phyloP scores from a whole-genome alignment of 805 yeast species.

The Lipomyces anomalus region DNA sequence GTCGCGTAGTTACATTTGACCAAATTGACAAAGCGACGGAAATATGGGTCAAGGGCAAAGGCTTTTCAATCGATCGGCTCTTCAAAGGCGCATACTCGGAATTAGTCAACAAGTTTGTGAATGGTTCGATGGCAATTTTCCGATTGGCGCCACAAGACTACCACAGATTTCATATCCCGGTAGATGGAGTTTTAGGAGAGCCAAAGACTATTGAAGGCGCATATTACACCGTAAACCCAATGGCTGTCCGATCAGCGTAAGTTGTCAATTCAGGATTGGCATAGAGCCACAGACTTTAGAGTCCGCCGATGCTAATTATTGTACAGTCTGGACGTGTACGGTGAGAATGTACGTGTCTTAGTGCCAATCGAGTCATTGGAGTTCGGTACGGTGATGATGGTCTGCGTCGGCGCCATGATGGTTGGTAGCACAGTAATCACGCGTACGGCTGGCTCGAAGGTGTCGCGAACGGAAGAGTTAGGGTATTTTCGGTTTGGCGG shows the following conservation, averaged over 20 bases:
- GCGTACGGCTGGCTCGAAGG: conserved; percentile 50
- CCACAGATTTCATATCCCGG: conserved; percentile 88
- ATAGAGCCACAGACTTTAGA: background rate
- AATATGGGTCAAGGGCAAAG: conserved; percentile 85
- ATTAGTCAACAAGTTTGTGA: conserved; percentile 34
- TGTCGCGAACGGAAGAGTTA: conserved; percentile 71
- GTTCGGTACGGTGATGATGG: conserved; percentile 74
- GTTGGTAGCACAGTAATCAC: conserved; percentile 84
- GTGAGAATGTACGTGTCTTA: conserved; percentile 78
- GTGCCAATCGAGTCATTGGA: conserved; percentile 67
- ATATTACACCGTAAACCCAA: conserved; percentile 93
- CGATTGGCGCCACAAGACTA: conserved; percentile 95
- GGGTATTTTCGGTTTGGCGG: conserved; percentile 98
- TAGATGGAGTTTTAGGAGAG: conserved; percentile 63
- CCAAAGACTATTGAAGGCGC: conserved; percentile 75
- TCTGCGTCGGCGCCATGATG: conserved; percentile 98
- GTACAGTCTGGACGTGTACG: conserved; percentile 70
- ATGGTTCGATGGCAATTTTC: conserved; percentile 69
- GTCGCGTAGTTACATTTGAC: conserved; percentile 68
- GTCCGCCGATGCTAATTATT: background rate
- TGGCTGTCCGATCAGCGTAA: conserved; percentile 78
- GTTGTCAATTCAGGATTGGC: background rate
- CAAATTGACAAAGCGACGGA: conserved; percentile 56
- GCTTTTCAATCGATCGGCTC: conserved; percentile 61
- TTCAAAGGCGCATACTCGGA: conserved; percentile 42